Conservation (phyloP, 2,329 filamentous ascomycete genomes). For the Cladophialophora psammophila region DNA sequence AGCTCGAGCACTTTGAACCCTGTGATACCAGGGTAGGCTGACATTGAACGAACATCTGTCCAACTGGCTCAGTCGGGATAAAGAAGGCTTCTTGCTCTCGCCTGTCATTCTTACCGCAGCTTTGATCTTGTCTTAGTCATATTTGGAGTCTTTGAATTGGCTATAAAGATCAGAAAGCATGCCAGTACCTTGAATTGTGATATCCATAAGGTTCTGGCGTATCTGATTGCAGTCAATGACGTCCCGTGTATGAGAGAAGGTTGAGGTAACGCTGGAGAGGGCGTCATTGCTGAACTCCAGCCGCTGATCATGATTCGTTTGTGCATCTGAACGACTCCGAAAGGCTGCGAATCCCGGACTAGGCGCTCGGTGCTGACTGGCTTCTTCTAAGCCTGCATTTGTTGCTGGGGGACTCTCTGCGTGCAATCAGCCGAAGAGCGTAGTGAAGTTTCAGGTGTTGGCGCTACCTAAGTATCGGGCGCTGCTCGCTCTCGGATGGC, state of each 20-base stretch:
- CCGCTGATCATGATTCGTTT: background rate
- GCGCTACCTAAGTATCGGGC: background rate
- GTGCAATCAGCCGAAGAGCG: background rate
- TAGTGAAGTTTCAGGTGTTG: background rate
- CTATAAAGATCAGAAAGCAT: constrained; percentile 14
- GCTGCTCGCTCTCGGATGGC: background rate
- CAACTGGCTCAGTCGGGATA: constrained; percentile 6
- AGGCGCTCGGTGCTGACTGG: background rate
- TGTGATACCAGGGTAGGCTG: background rate
- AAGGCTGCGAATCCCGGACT: background rate
- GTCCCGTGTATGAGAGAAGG: constrained; percentile 6
- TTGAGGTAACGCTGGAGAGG: constrained; percentile 4
- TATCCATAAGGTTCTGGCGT: background rate
- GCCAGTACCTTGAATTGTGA: background rate
- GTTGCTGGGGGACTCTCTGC: background rate
- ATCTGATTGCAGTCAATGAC: background rate
- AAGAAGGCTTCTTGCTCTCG: constrained; percentile 15
- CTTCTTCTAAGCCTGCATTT: background rate
- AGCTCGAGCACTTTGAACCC: background rate
- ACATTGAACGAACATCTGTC: constrained; percentile 9
- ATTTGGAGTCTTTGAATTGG: constrained; percentile 10
- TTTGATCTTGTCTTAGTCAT: constrained; percentile 21
- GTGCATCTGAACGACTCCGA: background rate
- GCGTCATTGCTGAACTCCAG: background rate
- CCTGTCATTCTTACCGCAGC: constrained; percentile 8